Evolutionary conservation across 345 rosid species (phyloP).

Genomic region (Punica granatum): DNA sequence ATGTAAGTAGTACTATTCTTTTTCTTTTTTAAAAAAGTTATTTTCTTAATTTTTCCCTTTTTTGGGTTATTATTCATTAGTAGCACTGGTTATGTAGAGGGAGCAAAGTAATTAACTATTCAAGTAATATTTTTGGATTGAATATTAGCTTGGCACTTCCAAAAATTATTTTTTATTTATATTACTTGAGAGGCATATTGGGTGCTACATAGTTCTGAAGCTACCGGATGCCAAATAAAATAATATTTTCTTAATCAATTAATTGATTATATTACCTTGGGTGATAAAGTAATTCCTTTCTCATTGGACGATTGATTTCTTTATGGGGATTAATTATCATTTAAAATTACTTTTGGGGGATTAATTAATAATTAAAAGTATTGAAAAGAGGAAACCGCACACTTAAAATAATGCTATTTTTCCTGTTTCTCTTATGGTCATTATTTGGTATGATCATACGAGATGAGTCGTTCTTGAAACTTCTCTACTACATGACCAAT

Average conservation of each 20-base stretch:
- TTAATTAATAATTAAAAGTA: background rate
- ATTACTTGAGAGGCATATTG: background rate
- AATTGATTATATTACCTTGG: background rate
- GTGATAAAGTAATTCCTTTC: background rate
- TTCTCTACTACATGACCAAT: background rate
- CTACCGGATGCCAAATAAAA: slow-evolving; percentile 1
- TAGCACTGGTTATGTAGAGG: background rate
- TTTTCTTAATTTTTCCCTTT: background rate
- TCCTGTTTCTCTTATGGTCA: background rate
- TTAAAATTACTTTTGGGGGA: too few relatives aligned
- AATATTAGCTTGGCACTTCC: background rate
- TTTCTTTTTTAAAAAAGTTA: background rate
- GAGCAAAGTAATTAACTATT: background rate
- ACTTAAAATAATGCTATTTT: background rate
- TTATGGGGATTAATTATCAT: background rate
- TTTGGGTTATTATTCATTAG: background rate
- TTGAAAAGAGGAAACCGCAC: background rate
- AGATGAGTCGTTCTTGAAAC: background rate
- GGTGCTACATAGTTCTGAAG: slow-evolving; percentile 10
- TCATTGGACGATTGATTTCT: background rate
- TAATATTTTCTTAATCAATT: background rate
- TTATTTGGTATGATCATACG: slow-evolving; percentile 1
- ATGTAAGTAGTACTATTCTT: slow-evolving; percentile 34
- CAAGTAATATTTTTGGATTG: background rate
- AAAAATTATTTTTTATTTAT: background rate